These are phyloP conservation scores for Boletus sensibilis DNA, from an alignment of 768 basidiomycete genomes.

Conservation along the genomic window DNA sequence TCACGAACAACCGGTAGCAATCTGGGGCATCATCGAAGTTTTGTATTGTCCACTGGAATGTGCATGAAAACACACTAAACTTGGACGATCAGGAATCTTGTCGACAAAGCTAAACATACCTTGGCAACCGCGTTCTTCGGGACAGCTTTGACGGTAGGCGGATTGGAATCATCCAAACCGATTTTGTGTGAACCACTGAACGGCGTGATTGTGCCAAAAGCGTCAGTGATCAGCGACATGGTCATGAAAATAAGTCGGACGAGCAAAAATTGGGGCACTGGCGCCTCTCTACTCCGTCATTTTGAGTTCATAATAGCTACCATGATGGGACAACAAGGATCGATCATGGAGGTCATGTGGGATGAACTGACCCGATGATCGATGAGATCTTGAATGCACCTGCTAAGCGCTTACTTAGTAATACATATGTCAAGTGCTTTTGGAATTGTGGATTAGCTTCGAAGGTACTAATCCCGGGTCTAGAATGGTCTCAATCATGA, in stretches of 20 bases:
- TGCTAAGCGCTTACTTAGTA: too few species aligned
- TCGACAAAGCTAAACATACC: neutral
- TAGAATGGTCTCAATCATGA: neutral
- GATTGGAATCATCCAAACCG: neutral
- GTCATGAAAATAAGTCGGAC: neutral
- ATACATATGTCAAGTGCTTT: too few species aligned
- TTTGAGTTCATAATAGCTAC: neutral
- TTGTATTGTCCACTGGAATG: constrained; percentile 9
- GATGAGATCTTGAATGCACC: neutral
- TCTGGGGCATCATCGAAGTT: neutral
- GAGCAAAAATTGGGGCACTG: too few species aligned
- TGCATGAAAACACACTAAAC: neutral
- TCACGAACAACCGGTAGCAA: constrained; percentile 13
- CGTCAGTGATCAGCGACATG: neutral
- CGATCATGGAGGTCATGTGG: neutral
- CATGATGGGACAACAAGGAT: neutral
- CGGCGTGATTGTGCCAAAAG: constrained; percentile 4
- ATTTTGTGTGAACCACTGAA: neutral
- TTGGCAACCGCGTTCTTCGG: neutral
- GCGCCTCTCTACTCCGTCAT: neutral
- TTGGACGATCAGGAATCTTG: neutral
- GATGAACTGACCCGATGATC: neutral
- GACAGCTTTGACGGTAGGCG: neutral
- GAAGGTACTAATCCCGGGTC: neutral
- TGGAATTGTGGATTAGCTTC: too few species aligned